Evolutionary conservation across 305 asterid genomes (phyloP).

Genomic region (Solanum aculeatissimum): DNA sequence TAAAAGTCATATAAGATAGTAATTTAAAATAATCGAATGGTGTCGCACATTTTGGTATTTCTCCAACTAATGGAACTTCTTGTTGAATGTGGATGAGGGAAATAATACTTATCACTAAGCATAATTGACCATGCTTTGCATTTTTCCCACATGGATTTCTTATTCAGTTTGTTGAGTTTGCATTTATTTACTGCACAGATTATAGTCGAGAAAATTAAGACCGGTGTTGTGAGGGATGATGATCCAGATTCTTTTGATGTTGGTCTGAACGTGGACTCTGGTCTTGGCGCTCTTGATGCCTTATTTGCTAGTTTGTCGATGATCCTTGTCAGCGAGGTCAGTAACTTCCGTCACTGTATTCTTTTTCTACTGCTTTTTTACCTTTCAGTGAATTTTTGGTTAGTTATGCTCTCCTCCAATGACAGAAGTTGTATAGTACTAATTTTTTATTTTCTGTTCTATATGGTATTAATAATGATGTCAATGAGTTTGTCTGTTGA

Average conservation of each 20-base stretch:
- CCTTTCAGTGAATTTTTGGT: neutral
- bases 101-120: neutral
- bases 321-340: constrained; percentile 83
- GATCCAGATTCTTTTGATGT: constrained; percentile 32
- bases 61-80: neutral
- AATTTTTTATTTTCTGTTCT: neutral
- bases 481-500: neutral
- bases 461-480: neutral
- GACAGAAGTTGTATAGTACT: neutral
- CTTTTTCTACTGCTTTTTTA: neutral
- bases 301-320: constrained; percentile 75
- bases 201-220: constrained; percentile 50
- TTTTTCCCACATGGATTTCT: neutral
- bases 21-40: neutral
- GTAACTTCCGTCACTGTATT: constrained; percentile 3
- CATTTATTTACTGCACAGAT: constrained; percentile 28
- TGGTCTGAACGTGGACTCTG: constrained; percentile 44
- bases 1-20: neutral
- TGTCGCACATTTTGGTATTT: neutral
- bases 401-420: neutral
- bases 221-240: constrained; percentile 19
- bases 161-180: neutral
- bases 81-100: neutral
- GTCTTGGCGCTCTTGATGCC: constrained; percentile 71
- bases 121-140: neutral